phyloP scores from a whole-genome alignment of 2,329 filamentous ascomycete species.

The Cercospora zeina region DNA sequence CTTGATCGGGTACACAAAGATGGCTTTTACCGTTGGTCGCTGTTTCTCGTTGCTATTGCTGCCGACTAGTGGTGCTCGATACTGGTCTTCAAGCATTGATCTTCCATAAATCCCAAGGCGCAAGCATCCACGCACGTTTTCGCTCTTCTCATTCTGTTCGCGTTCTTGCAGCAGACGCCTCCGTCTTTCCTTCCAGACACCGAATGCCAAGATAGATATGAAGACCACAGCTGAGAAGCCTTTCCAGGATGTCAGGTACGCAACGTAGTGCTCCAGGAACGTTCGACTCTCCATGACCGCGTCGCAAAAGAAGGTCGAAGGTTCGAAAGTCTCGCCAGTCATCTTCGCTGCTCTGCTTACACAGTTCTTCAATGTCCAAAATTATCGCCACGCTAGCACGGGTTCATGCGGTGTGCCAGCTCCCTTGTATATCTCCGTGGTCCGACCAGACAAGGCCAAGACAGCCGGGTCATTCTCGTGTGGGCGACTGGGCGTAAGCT shows the following conservation, averaged over 20 bases:
- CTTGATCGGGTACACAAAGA: slow-evolving; percentile 54
- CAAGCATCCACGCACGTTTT: slow-evolving; percentile 8
- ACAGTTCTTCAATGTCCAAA: slow-evolving; percentile 3
- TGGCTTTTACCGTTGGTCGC: slow-evolving; percentile 35
- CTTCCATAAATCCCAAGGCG: slow-evolving; percentile 10
- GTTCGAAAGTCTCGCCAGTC: neutral
- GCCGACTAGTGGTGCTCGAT: neutral
- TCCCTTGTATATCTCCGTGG: neutral
- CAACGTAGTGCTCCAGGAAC: slow-evolving; percentile 20
- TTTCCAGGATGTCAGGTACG: slow-evolving; percentile 21
- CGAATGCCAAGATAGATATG: slow-evolving; percentile 1
- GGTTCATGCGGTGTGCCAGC: neutral
- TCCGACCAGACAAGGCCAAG: neutral
- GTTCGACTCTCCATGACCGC: slow-evolving; percentile 9
- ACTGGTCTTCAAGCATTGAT: slow-evolving; percentile 35
- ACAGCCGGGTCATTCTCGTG: neutral
- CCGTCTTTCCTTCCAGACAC: slow-evolving; percentile 11
- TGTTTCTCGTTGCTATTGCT: slow-evolving; percentile 21
- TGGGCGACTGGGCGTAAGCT: neutral
- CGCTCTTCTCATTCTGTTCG: neutral
- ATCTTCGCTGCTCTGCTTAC: neutral
- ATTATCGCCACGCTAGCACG: slow-evolving; percentile 2
- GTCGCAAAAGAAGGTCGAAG: slow-evolving; percentile 1
- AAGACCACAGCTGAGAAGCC: slow-evolving; percentile 14
- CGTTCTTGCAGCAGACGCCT: slow-evolving; percentile 1